These are phyloP conservation scores for Saraca asoca DNA, from an alignment of 331 rosid genomes.

Conservation along the genomic window DNA sequence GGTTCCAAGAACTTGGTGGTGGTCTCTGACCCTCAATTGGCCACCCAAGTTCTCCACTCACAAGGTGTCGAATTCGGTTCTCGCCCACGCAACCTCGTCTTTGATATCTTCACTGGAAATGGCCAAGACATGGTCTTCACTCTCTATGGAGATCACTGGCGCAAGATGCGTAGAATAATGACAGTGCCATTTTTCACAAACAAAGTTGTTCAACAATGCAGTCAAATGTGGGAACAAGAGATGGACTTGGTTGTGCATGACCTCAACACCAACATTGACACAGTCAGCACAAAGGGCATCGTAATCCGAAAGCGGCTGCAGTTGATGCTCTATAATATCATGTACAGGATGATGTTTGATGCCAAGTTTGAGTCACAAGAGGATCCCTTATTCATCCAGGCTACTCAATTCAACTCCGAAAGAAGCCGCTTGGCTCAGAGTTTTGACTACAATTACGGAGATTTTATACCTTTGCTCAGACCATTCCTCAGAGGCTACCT, in stretches of 20 bases:
- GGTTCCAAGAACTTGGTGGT: conserved; percentile 72
- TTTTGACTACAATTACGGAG: conserved; percentile 76
- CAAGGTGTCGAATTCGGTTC: conserved; percentile 81
- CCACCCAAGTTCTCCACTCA: conserved; percentile 74
- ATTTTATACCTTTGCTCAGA: conserved; percentile 73
- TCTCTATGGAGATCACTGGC: conserved; percentile 76
- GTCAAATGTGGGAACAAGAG: conserved; percentile 84
- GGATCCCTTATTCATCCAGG: conserved; percentile 78
- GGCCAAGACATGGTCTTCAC: conserved; percentile 96
- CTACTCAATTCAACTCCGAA: conserved; percentile 64
- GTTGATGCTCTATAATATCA: conserved; percentile 72
- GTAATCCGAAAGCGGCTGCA: conserved; percentile 71
- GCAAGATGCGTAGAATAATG: conserved; percentile 87
- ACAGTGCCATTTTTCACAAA: conserved; percentile 80
- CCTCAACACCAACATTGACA: conserved; percentile 35
- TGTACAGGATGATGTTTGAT: conserved; percentile 90
- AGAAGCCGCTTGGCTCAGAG: conserved; percentile 84
- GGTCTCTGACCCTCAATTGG: conserved; percentile 65
- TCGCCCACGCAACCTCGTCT: conserved; percentile 73
- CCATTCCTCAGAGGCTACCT: conserved; percentile 77
- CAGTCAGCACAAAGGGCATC: conserved; percentile 50
- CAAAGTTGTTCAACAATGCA: conserved; percentile 70
- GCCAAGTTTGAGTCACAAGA: conserved; percentile 74
- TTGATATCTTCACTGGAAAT: conserved; percentile 74
- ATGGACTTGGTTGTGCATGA: conserved; percentile 69